These are phyloP conservation scores for Coniochaeta sp. DNA, from an alignment of 2,329 filamentous ascomycete species.

Conservation along the genomic window DNA sequence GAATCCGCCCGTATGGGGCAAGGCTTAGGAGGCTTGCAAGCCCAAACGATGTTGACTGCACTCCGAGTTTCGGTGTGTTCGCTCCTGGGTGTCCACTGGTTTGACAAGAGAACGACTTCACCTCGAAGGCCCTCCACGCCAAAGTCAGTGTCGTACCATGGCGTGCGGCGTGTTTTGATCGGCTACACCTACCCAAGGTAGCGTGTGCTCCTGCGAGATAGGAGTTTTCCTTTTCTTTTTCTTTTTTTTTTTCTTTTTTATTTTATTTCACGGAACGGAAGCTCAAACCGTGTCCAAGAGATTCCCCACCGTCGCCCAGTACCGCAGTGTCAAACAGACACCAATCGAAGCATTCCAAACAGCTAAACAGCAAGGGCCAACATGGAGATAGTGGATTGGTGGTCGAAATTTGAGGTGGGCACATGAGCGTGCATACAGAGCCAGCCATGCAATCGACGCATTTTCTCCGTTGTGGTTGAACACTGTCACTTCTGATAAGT, in stretches of 20 bases:
- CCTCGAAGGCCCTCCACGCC: no score
- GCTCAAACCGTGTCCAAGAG: background rate
- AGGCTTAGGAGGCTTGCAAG: background rate
- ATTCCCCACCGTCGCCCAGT: background rate
- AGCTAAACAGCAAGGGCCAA: background rate
- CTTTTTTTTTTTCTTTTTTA: no score
- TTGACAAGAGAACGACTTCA: no score
- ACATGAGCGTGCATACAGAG: background rate
- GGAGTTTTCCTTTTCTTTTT: no score
- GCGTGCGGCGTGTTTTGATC: background rate
- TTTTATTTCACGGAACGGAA: no score
- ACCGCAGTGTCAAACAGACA: background rate
- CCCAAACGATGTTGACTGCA: background rate
- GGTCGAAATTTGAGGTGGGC: background rate
- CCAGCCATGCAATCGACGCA: background rate
- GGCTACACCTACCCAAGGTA: background rate
- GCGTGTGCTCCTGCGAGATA: background rate
- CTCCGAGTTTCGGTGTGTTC: background rate
- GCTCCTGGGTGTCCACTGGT: background rate
- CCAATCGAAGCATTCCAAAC: background rate
- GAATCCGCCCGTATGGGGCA: background rate
- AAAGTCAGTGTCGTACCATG: background rate
- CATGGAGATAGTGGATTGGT: background rate
- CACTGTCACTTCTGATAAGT: background rate
- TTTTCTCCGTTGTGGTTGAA: background rate